Conservation (phyloP, 495 filamentous ascomycete genomes). For the Aspergillus mulundensis region DNA sequence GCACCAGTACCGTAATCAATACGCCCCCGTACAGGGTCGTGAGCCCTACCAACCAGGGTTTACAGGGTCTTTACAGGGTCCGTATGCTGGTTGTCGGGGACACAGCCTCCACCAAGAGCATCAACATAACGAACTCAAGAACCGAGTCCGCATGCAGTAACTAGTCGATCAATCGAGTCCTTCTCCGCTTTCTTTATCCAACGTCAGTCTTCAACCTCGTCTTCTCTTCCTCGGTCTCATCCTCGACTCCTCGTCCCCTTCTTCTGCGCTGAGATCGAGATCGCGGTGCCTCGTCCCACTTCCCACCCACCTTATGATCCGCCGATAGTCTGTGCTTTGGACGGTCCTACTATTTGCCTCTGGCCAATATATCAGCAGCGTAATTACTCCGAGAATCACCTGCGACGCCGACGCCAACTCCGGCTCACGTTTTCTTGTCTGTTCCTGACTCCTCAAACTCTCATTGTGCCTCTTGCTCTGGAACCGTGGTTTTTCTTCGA, state of each 20-base stretch:
- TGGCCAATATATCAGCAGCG: not conserved
- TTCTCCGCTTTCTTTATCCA: conserved; percentile 6
- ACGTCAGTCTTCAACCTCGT: not conserved
- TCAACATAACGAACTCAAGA: not conserved
- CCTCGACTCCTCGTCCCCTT: not conserved
- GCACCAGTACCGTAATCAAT: not conserved
- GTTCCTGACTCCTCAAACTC: conserved; percentile 7
- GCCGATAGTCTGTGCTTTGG: not conserved
- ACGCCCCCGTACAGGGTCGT: not conserved
- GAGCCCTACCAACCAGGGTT: not conserved
- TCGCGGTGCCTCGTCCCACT: not conserved
- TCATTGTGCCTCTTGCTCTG: not conserved
- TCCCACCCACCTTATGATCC: not conserved
- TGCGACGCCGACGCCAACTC: not conserved
- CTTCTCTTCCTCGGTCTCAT: conserved; percentile 2
- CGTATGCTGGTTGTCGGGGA: conserved; percentile 20
- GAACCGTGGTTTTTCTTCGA: conserved; percentile 23
- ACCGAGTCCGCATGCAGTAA: conserved; percentile 15
- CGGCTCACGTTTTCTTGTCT: not conserved
- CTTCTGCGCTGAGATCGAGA: not conserved
- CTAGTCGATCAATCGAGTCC: not conserved
- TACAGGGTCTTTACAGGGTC: conserved; percentile 1
- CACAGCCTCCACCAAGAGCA: conserved; percentile 20
- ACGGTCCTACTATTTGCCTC: not conserved
- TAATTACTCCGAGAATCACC: not conserved